phyloP scores from a whole-genome alignment of 768 basidiomycete species.

The Naganishia kalamii region DNA sequence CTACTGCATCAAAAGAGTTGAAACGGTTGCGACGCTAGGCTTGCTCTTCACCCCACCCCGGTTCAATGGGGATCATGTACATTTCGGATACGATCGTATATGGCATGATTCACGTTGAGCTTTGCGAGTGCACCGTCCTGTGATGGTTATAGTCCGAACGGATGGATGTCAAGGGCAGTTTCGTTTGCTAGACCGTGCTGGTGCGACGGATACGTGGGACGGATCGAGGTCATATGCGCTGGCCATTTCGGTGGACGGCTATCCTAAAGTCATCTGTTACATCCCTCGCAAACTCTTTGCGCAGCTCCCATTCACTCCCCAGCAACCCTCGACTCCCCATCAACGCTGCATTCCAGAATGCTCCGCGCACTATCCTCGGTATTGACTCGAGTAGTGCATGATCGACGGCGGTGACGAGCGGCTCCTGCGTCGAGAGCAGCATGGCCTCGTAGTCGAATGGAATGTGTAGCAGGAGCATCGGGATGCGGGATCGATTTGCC shows the following conservation, averaged over 20 bases:
- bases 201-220: too few species aligned
- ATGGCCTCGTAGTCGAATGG: conserved; percentile 49
- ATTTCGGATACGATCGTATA: conserved; percentile 10
- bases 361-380: conserved; percentile 50
- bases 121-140: too few species aligned
- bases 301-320: conserved; percentile 57
- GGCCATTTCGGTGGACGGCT: conserved; percentile 2
- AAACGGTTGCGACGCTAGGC: conserved; percentile 12
- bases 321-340: conserved; percentile 56
- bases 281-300: conserved; percentile 54
- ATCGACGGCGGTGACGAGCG: background rate
- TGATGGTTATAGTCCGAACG: too few species aligned
- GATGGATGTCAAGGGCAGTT: too few species aligned
- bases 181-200: too few species aligned
- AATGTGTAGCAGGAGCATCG: conserved; percentile 71
- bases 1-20: conserved; percentile 7
- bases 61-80: conserved; percentile 13
- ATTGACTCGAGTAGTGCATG: background rate
- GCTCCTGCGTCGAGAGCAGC: background rate
- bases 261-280: background rate
- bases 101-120: conserved; percentile 13
- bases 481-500: conserved; percentile 67
- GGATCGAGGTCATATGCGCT: background rate
- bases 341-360: conserved; percentile 67
- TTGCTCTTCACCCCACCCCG: conserved; percentile 8